These are phyloP conservation scores for Erodium moschatum DNA, from an alignment of 441 rosid genomes.

Conservation along the genomic window DNA sequence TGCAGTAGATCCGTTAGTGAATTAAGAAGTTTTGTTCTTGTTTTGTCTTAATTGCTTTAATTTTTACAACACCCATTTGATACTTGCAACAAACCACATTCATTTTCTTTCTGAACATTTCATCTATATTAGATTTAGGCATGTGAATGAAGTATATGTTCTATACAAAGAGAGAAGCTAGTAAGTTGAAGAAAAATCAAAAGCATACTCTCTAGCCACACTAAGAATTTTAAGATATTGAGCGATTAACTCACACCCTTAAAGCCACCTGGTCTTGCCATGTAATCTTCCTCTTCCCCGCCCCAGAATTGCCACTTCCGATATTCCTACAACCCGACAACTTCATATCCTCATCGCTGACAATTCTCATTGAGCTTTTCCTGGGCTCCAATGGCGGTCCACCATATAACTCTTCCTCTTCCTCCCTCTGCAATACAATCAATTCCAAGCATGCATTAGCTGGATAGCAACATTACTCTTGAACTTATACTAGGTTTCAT, in stretches of 20 bases:
- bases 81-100: no score
- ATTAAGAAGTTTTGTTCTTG: no score
- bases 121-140: neutral
- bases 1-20: no score
- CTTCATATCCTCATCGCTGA: conserved; percentile 46
- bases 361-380: conserved; percentile 29
- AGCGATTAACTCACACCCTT: conserved; percentile 40
- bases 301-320: conserved; percentile 43
- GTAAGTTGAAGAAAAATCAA: neutral
- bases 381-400: conserved; percentile 34
- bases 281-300: conserved; percentile 77
- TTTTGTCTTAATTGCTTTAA: no score
- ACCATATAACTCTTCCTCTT: conserved; percentile 49
- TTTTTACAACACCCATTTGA: no score
- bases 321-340: conserved; percentile 47
- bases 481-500: neutral
- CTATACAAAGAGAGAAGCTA: neutral
- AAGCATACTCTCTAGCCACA: neutral
- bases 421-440: conserved; percentile 45
- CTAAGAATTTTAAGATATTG: no score
- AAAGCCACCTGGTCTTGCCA: conserved; percentile 93
- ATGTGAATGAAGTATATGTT: neutral
- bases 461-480: conserved; percentile 11
- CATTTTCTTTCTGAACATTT: neutral
- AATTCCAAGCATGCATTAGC: conserved; percentile 12